Evolutionary conservation across 495 filamentous ascomycete genomes (phyloP).

Genomic region (Penicillium psychrofluorescens): DNA sequence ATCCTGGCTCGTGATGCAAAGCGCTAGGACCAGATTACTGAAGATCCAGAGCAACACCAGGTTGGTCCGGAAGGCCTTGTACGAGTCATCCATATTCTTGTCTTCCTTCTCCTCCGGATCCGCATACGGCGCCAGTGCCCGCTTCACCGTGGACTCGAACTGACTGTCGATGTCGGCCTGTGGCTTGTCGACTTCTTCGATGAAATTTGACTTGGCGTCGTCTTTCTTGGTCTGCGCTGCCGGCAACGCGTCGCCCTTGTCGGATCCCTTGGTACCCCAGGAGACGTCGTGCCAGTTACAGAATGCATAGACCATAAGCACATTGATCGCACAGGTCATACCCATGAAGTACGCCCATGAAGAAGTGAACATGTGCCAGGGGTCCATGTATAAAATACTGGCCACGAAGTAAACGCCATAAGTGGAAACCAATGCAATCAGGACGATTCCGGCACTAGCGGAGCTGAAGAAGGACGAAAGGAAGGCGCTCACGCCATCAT

Average conservation of each 20-base stretch:
- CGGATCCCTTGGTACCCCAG: constrained; percentile 98
- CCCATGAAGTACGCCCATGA: constrained; percentile 87
- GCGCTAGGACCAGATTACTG: constrained; percentile 73
- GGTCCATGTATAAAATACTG: constrained; percentile 93
- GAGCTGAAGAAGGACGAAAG: constrained; percentile 73
- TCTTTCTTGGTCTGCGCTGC: constrained; percentile 78
- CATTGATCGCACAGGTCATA: constrained; percentile 96
- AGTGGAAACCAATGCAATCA: constrained; percentile 84
- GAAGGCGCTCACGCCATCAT: constrained; percentile 42
- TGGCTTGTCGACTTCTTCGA: constrained; percentile 91
- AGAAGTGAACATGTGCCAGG: constrained; percentile 99
- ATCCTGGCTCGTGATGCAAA: constrained; percentile 78
- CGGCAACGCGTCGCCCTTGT: constrained; percentile 88
- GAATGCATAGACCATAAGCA: constrained; percentile 96
- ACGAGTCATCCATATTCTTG: constrained; percentile 88
- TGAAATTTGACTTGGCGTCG: constrained; percentile 74
- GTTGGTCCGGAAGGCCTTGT: constrained; percentile 95
- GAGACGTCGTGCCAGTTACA: constrained; percentile 99
- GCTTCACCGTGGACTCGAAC: constrained; percentile 92
- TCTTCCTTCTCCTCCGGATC: constrained; percentile 64
- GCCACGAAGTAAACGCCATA: constrained; percentile 94
- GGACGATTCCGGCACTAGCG: constrained; percentile 67
- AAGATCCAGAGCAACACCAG: constrained; percentile 89
- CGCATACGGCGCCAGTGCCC: constrained; percentile 70
- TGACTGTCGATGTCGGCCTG: constrained; percentile 97